Evolutionary conservation across 2,329 filamentous ascomycete species (phyloP).

Genomic region (Rugonectria rugulosa): DNA sequence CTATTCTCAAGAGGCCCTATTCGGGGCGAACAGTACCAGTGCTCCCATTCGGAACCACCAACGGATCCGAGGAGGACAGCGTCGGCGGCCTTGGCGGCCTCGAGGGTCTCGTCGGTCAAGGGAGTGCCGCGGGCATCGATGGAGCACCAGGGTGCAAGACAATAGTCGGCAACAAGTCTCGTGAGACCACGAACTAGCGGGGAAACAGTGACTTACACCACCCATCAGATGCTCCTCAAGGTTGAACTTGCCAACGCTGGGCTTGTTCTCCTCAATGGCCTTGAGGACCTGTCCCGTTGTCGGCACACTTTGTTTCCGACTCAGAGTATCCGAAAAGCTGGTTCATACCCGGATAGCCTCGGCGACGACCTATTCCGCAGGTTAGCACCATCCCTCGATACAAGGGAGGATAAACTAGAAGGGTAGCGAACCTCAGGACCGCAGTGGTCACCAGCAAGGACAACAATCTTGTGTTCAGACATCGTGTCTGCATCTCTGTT

Average conservation of each 20-base stretch:
- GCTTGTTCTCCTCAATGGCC: conserved; percentile 75
- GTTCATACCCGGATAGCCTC: conserved; percentile 81
- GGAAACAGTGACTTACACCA: conserved; percentile 71
- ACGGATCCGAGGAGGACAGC: conserved; percentile 93
- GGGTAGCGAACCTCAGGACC: conserved; percentile 75
- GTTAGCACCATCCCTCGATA: conserved; percentile 27
- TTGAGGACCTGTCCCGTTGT: conserved; percentile 70
- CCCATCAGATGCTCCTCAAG: conserved; percentile 90
- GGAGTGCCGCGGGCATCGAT: conserved; percentile 83
- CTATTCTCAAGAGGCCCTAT: conserved; percentile 87
- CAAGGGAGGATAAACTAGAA: background rate
- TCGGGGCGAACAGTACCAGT: conserved; percentile 88
- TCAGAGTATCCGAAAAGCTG: background rate
- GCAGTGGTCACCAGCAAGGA: conserved; percentile 84
- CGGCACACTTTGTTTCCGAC: conserved; percentile 3
- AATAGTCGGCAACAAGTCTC: background rate
- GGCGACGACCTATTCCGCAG: conserved; percentile 68
- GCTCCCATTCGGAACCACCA: conserved; percentile 96
- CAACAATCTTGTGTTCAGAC: conserved; percentile 78
- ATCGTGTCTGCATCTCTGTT: conserved; percentile 49
- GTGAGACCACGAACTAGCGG: background rate
- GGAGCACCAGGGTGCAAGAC: conserved; percentile 68
- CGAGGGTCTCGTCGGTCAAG: conserved; percentile 83
- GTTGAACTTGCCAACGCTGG: conserved; percentile 79
- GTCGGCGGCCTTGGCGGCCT: conserved; percentile 83